phyloP scores from a whole-genome alignment of 2,329 filamentous ascomycete species.

The Aspergillus sp. region DNA sequence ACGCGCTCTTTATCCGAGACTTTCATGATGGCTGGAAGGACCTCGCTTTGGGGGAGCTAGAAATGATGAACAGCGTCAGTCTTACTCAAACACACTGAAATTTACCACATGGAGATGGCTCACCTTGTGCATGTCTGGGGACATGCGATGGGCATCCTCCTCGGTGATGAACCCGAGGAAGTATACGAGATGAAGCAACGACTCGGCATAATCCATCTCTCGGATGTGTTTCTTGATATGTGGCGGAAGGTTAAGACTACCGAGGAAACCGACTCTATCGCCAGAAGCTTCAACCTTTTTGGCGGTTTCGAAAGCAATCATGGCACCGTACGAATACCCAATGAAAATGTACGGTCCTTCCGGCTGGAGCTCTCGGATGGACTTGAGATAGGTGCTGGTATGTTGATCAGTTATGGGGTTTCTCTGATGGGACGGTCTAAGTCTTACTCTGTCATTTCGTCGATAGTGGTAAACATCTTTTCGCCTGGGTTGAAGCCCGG shows the following conservation, averaged over 20 bases:
- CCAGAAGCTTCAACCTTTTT: conserved; percentile 1
- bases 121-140: neutral
- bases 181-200: conserved; percentile 5
- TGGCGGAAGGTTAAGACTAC: conserved; percentile 1
- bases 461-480: neutral
- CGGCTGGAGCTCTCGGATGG: conserved; percentile 1
- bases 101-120: too few relatives aligned
- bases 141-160: neutral
- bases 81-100: neutral
- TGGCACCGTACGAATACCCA: conserved; percentile 2
- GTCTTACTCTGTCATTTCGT: conserved; percentile 1
- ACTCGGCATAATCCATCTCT: conserved; percentile 4
- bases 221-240: conserved; percentile 6
- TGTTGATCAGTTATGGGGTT: neutral
- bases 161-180: conserved; percentile 7
- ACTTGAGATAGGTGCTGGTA: neutral
- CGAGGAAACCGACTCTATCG: conserved; percentile 6
- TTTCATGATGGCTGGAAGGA: conserved; percentile 1
- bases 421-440: neutral
- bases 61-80: neutral
- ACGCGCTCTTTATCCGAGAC: conserved; percentile 2
- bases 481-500: conserved; percentile 5
- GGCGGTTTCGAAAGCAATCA: conserved; percentile 5
- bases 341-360: conserved; percentile 3
- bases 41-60: neutral